Evolutionary conservation across 306 rosid species (phyloP), one percentile per base, ranked within the genome.

Genomic region (Ammopiptanthus mongolicus): DNA sequence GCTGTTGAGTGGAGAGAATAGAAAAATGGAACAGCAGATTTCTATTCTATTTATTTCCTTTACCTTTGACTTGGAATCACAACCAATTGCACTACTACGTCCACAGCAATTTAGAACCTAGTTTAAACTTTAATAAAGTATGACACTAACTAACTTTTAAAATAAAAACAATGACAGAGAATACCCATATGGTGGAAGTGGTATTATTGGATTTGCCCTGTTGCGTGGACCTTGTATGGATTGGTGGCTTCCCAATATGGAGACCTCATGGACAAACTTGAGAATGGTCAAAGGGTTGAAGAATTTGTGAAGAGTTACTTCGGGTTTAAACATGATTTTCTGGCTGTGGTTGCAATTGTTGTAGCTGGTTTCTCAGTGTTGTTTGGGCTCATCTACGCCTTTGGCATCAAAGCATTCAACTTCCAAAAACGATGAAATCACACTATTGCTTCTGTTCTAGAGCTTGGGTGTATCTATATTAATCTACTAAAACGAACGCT

Each of bases 161-260:
- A 61, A 31, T n/a, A n/a, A 22, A 48, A 23, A 34, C 1, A 33
- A 72, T 46, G 15, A 37, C 96, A 93, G 97, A 88, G 91, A 73
- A 91, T 93, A 65, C 98, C 97, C n/a, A 76, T 88, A 36, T 91
- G 96, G 96, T 93, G 98, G 94, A 84, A 83, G 72, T 93, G 98
- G 98, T 91, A 86, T 78, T 93, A 78, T 15, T 91, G 93, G 94
- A 41, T 68, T 34, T 93, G 97, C 74, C 93, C 97, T 0, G 88
- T 93, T 59, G 84, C 98, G 34, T 93, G 97, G 97, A 89, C 96
- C 34, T 76, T 89, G 83, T 25, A 93, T 81, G 97, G 96, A 52
- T 65, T 93, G 79, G 80, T 86, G 55, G 73, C 85, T 69, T 91
- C 98, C 3, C 97, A 93, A 52, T 89, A 76, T 47, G 97, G 97